Base-by-base conservation (phyloP, 257 asterid genomes). In the Capsicum chinense region DNA sequence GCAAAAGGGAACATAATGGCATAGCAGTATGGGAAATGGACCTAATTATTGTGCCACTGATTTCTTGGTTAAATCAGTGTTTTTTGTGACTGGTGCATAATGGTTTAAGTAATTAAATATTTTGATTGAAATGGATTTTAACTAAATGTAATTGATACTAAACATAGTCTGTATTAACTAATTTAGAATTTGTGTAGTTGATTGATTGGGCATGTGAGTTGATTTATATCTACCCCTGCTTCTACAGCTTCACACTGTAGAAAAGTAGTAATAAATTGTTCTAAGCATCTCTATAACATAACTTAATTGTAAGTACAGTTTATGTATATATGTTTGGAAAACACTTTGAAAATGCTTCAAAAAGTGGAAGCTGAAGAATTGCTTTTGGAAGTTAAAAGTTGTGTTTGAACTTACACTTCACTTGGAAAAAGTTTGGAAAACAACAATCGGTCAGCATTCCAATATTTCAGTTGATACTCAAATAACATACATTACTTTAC, bases 41-140 rank as follows among this genome's bases (percentile, higher is more conserved):
- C 59, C 56, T 81, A 50, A 78, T 78, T 54, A 69, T 69, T 69
- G 16, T 69, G 79, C 56, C 56, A 39, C 33, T 39, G 39, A 16
- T 16, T 67, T 69, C 54, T 7, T 69, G 21, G 78, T 39, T 15
- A 26, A 68, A 52, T 69, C 8, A 69, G 52, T 37, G 15, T 69
- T 39, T 66, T 66, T 66, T 13, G 0, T 66, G 19, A 33, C 5
- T 35, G 48, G 0, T 26, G 44, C 44, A 11, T 21, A 21, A 21
- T 39, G 2, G 9, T 63, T 26, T 0, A 63, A 63, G 0, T 63
- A 1, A 63, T 63, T 21, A 10, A 63, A 63, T 63, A 63, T 63
- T 39, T 39, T 4, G 44, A 39, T 39, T 39, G 33, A 26, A 26
- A 26, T 26, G 33, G 33, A 26, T 26, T 26, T 26, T 26, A 26